Evolutionary conservation across 2,329 filamentous ascomycete species (phyloP).

Genomic region (Cladosporium sp.): DNA sequence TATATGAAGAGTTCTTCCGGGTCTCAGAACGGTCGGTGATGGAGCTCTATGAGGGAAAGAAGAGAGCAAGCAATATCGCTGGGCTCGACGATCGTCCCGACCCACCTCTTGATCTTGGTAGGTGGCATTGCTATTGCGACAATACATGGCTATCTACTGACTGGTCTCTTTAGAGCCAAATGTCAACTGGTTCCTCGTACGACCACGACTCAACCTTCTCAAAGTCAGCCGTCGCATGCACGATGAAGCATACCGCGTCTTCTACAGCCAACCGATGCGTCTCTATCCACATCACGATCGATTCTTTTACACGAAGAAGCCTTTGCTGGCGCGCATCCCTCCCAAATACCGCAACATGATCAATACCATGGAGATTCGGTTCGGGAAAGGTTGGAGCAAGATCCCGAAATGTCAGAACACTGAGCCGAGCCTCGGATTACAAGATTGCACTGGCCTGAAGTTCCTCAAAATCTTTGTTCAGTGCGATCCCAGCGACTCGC

Average conservation of each 20-base stretch:
- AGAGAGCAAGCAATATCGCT: not conserved
- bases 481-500: constrained; percentile 61
- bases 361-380: constrained; percentile 62
- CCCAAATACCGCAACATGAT: constrained; percentile 57
- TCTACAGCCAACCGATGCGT: constrained; percentile 63
- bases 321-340: constrained; percentile 64
- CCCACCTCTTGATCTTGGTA: constrained; percentile 56
- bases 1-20: constrained; percentile 62
- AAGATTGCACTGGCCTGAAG: constrained; percentile 57
- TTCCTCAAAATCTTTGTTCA: constrained; percentile 66
- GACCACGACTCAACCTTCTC: constrained; percentile 54
- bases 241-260: constrained; percentile 59
- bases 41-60: constrained; percentile 10
- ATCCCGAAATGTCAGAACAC: constrained; percentile 70
- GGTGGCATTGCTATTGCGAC: not conserved
- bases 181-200: constrained; percentile 60
- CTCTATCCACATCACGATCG: constrained; percentile 63
- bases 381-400: constrained; percentile 69
- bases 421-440: constrained; percentile 59
- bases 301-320: constrained; percentile 70
- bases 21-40: constrained; percentile 7
- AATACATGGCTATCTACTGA: not conserved
- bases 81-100: constrained; percentile 36
- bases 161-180: constrained; percentile 41
- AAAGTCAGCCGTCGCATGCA: constrained; percentile 59